Conservation (phyloP, 345 rosid genomes). For the Cochlearia excelsa region DNA sequence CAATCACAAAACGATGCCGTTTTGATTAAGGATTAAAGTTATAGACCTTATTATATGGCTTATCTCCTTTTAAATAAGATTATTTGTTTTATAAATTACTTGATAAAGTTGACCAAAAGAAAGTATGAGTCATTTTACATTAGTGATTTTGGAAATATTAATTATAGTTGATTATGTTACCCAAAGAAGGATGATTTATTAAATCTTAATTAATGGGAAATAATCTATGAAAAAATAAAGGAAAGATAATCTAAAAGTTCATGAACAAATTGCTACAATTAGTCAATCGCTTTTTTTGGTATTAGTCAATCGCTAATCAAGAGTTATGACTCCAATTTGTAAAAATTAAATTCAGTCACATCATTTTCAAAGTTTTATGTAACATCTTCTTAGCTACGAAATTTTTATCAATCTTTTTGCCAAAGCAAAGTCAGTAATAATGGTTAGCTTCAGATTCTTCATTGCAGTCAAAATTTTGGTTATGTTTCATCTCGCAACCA, state of each 20-base stretch:
- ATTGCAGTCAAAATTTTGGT: constrained; percentile 11
- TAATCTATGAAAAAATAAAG: not conserved
- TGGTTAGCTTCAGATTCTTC: constrained; percentile 22
- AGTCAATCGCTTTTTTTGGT: too few species aligned
- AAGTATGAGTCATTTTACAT: too few species aligned
- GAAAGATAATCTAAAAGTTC: constrained; percentile 3
- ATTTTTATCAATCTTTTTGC: constrained; percentile 4
- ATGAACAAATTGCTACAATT: not conserved
- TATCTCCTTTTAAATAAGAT: too few species aligned
- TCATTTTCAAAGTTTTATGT: not conserved
- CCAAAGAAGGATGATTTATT: constrained; percentile 1
- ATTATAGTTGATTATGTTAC: constrained; percentile 3
- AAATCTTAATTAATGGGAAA: not conserved
- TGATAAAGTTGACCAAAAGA: too few species aligned
- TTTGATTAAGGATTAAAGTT: too few species aligned
- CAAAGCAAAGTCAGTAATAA: constrained; percentile 14
- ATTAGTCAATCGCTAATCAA: not conserved
- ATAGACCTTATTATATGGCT: too few species aligned
- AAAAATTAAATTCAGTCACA: not conserved
- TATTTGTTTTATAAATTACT: too few species aligned
- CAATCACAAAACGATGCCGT: too few species aligned
- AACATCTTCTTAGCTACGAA: not conserved
- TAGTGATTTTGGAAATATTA: not conserved
- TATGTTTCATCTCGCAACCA: constrained; percentile 17
- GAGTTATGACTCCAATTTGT: not conserved